Evolutionary conservation across 495 filamentous ascomycete genomes (phyloP), one percentile per base, ranked within the genome.

Genomic region (Hypoxylon cercidicola): DNA sequence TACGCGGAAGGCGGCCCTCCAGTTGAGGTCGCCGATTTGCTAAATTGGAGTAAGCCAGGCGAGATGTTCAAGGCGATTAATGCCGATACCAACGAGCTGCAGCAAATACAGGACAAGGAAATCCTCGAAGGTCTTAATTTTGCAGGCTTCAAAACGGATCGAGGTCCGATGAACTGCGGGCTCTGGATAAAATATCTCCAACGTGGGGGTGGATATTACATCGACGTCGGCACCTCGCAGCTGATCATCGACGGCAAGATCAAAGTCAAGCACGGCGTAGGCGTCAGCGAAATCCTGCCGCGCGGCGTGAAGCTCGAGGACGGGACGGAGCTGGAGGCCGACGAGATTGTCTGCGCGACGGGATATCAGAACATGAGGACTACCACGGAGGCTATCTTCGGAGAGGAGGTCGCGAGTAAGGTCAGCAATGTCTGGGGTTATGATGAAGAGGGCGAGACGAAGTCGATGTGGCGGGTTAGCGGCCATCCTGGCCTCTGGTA

Each of bases 401-500:
- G 91, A 0, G 86, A 91, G 47, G 82, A 85, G 32, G 75, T 93
- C 13, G 90, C 87, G 1, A 85, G 89, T 63, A 79, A 82, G 12
- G 77, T 90, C 0, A 79, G 80, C 8, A 84, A 89, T 74, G 86
- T 94, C 35, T 97, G 92, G 92, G 92, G 90, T 0, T 84, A 90
- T 60, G 84, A 95, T 59, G 79, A 85, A 19, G 90, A 94, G 70
- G 92, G 91, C 5, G 92, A 96, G 77, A 79, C 87, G 69, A 82
- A 81, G 9, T 82, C 79, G 2, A 90, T 96, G 66, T 96, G 90
- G 91, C 81, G 84, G 4, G 78, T 70, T 41, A 89, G 81, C 15
- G 90, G 90, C 0, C 90, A 93, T 66, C 88, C 88, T 0, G 89
- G 90, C 0, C 87, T 94, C 54, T 97, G 91, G 91, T 89, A 91